phyloP scores from a whole-genome alignment of 139 green algal species.

The Limnomonas spitsbergensis region DNA sequence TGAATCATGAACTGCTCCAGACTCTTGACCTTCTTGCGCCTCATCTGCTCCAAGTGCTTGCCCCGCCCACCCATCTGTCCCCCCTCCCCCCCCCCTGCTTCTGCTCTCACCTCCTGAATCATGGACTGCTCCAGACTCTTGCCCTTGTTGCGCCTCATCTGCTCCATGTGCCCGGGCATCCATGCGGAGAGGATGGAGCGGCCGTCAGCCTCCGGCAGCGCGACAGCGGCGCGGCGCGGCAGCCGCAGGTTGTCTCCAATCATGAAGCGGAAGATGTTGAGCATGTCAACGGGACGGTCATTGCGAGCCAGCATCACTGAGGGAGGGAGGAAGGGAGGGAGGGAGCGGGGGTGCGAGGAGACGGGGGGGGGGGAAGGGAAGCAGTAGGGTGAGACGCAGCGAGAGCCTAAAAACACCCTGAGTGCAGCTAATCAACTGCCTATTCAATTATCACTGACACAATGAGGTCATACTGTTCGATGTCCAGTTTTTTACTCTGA shows the following conservation, averaged over 20 bases:
- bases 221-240: neutral
- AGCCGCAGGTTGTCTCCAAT: neutral
- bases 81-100: no score
- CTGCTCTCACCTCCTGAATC: conserved; percentile 2
- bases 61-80: no score
- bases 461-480: no score
- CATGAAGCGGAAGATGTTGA: conserved; percentile 17
- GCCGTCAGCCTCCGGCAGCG: neutral
- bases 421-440: no score
- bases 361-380: no score
- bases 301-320: conserved; percentile 21
- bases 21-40: no score
- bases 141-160: conserved; percentile 2
- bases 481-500: no score
- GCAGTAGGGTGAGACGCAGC: no score
- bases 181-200: neutral
- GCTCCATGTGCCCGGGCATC: conserved; percentile 4
- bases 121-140: neutral
- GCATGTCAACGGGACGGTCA: conserved; percentile 26
- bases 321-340: neutral
- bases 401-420: no score
- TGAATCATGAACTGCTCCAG: neutral
- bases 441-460: no score
- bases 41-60: no score
- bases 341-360: neutral